Evolutionary conservation across 225 moss, liverwort and hornwort genomes (phyloP).

Genomic region (Polytrichum commune): DNA sequence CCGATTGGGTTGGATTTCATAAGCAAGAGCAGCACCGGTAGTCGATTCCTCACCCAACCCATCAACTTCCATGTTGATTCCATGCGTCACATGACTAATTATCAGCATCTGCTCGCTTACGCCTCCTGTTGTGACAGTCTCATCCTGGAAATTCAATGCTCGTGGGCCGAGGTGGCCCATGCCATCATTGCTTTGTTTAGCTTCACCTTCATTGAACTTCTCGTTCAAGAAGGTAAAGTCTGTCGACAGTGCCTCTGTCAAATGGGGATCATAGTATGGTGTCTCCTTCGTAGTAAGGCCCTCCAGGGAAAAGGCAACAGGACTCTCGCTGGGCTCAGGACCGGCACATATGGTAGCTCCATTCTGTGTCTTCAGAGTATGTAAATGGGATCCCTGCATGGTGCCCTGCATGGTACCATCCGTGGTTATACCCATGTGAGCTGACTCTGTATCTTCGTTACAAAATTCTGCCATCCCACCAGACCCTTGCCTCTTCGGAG

Average conservation of each 20-base stretch:
- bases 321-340: conserved; percentile 35
- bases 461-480: conserved; percentile 14
- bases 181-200: neutral
- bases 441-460: conserved; percentile 24
- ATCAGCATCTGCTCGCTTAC: neutral
- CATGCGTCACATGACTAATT: neutral
- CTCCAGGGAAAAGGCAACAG: conserved; percentile 18
- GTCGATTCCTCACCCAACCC: neutral
- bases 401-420: conserved; percentile 5
- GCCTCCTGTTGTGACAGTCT: neutral
- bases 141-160: conserved; percentile 31
- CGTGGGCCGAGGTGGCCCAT: conserved; percentile 35
- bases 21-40: neutral
- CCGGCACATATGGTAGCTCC: conserved; percentile 19
- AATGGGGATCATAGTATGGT: neutral
- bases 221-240: conserved; percentile 41
- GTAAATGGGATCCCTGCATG: neutral
- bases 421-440: conserved; percentile 18
- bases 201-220: conserved; percentile 11
- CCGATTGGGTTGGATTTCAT: neutral
- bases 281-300: neutral
- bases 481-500: conserved; percentile 42
- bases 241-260: conserved; percentile 10
- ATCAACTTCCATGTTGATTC: neutral
- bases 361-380: neutral